Conservation (phyloP, 2,329 filamentous ascomycete species). For the Chaetothyriales sp. region DNA sequence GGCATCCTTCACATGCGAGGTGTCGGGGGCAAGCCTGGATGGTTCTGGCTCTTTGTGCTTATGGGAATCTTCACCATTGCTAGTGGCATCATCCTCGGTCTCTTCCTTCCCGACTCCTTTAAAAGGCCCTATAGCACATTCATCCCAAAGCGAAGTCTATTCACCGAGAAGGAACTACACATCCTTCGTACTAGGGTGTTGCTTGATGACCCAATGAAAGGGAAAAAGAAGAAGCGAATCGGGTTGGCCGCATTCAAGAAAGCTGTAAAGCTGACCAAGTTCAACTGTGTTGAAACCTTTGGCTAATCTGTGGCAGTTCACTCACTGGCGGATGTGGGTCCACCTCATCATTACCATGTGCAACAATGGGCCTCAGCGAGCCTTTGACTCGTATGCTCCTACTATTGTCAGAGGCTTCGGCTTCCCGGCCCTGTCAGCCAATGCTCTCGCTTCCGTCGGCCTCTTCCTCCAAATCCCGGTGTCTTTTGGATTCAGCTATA, state of each 20-base stretch:
- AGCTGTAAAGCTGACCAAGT: conserved; percentile 25
- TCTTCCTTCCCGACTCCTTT: conserved; percentile 33
- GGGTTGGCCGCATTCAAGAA: conserved; percentile 29
- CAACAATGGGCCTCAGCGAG: conserved; percentile 35
- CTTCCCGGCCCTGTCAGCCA: conserved; percentile 33
- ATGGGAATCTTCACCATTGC: conserved; percentile 40
- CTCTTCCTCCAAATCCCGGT: conserved; percentile 38
- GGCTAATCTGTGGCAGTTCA: conserved; percentile 22
- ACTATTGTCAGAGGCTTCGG: conserved; percentile 40
- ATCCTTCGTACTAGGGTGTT: conserved; percentile 29
- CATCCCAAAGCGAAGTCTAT: conserved; percentile 22
- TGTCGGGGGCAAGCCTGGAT: conserved; percentile 34
- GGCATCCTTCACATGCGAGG: conserved; percentile 36
- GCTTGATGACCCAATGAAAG: conserved; percentile 27
- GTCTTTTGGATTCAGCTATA: conserved; percentile 36
- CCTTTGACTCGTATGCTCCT: conserved; percentile 36
- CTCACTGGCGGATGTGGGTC: conserved; percentile 38
- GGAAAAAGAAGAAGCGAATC: conserved; percentile 34
- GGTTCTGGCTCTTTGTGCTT: conserved; percentile 42
- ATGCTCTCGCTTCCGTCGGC: conserved; percentile 42
- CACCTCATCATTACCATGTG: conserved; percentile 37
- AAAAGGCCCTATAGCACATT: conserved; percentile 30
- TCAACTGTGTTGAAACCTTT: background rate
- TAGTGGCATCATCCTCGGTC: conserved; percentile 26
- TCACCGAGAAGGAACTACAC: conserved; percentile 29